Conservation (phyloP, 352 stramenopile genomes). For the Phytophthora parvispora region DNA sequence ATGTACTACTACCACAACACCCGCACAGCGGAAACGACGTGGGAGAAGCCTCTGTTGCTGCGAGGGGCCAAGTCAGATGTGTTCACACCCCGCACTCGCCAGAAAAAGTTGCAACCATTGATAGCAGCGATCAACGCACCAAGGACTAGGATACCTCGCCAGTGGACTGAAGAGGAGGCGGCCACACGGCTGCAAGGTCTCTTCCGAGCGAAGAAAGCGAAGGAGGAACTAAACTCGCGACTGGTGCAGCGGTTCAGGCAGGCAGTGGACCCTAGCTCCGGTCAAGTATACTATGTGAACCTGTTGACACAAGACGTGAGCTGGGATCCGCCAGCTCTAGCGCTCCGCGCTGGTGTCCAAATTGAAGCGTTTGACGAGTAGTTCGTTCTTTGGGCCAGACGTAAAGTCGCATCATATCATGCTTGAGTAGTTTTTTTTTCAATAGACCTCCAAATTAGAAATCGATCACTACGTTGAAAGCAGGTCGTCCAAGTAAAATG, state of each 20-base stretch:
- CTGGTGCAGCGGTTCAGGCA: slow-evolving; percentile 67
- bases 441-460: too few relatives aligned
- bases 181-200: slow-evolving; percentile 63
- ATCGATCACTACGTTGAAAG: too few relatives aligned
- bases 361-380: slow-evolving; percentile 38
- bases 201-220: slow-evolving; percentile 62
- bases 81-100: slow-evolving; percentile 60
- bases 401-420: too few relatives aligned
- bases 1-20: slow-evolving; percentile 89
- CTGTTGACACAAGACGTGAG: slow-evolving; percentile 69
- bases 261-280: slow-evolving; percentile 54
- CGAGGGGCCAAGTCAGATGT: slow-evolving; percentile 49
- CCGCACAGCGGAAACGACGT: slow-evolving; percentile 70
- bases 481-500: too few relatives aligned
- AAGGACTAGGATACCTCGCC: slow-evolving; percentile 5
- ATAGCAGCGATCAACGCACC: slow-evolving; percentile 10
- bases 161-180: slow-evolving; percentile 63
- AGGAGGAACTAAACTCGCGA: slow-evolving; percentile 41
- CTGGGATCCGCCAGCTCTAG: slow-evolving; percentile 62
- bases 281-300: slow-evolving; percentile 82
- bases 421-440: too few relatives aligned
- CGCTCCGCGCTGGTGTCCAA: slow-evolving; percentile 29
- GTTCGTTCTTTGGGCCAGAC: too few relatives aligned
- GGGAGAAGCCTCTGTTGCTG: slow-evolving; percentile 71
- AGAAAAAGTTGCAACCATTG: slow-evolving; percentile 45